A percentile compares a stretch with the other conserved stretches of the same genome.
Evolutionary conservation across 2,329 filamentous ascomycete species (phyloP).

Genomic region (Aspergillus tanneri): DNA sequence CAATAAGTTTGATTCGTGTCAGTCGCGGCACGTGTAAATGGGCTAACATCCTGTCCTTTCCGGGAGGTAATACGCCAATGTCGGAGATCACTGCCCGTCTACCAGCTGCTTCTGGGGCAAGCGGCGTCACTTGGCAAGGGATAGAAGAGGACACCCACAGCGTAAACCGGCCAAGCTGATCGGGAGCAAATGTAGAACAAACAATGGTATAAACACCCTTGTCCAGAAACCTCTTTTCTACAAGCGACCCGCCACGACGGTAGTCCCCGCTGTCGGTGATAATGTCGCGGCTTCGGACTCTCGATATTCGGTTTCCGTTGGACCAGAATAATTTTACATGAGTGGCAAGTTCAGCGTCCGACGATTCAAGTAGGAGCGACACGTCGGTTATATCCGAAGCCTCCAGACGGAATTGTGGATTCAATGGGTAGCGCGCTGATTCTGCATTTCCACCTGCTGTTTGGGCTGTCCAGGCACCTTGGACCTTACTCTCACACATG

Average conservation of each 20-base stretch:
- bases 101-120: conserved; percentile 74
- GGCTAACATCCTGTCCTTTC: conserved; percentile 55
- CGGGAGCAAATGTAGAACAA: conserved; percentile 84
- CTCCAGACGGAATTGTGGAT: conserved; percentile 77
- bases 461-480: conserved; percentile 70
- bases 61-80: conserved; percentile 52
- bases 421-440: conserved; percentile 72
- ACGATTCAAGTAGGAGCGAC: conserved; percentile 71
- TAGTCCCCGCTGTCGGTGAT: conserved; percentile 86
- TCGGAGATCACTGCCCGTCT: conserved; percentile 57
- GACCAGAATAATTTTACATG: conserved; percentile 85
- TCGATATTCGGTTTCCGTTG: conserved; percentile 66
- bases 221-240: conserved; percentile 60
- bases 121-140: conserved; percentile 54
- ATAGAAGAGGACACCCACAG: conserved; percentile 69
- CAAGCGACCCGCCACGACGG: conserved; percentile 72
- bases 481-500: conserved; percentile 56
- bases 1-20: conserved; percentile 61
- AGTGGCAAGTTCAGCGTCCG: conserved; percentile 66
- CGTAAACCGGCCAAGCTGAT: conserved; percentile 71
- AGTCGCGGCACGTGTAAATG: conserved; percentile 54
- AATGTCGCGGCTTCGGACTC: conserved; percentile 71
- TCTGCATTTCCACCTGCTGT: conserved; percentile 83
- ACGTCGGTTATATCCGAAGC: conserved; percentile 60
- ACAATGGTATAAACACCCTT: conserved; percentile 81